Percentiles rank a stretch among this genome's conserved stretches.
phyloP scores from a whole-genome alignment of 768 basidiomycete species.

The Phlebiopsis gigantea region DNA sequence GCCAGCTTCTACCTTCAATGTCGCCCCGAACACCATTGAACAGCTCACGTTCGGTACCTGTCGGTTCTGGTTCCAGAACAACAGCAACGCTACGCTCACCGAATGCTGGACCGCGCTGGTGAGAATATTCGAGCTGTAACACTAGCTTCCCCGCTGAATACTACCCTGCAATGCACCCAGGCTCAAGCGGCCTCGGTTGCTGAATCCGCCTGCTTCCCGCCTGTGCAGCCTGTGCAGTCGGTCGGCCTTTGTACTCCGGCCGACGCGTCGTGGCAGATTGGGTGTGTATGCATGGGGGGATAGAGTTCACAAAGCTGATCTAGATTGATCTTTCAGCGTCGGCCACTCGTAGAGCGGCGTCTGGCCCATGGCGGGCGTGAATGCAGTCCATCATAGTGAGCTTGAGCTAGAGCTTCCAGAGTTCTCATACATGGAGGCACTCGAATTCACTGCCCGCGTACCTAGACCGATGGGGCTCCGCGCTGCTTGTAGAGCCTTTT shows the following conservation, averaged over 20 bases:
- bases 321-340: background rate
- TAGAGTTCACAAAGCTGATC: background rate
- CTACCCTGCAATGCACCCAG: background rate
- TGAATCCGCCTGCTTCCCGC: constrained; percentile 3
- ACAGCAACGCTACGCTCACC: constrained; percentile 12
- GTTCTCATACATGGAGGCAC: too few species aligned
- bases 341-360: background rate
- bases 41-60: constrained; percentile 21
- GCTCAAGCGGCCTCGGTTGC: background rate
- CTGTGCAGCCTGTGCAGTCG: constrained; percentile 5
- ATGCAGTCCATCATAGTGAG: background rate
- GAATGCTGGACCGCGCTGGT: constrained; percentile 20
- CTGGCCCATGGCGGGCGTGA: background rate
- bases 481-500: too few species aligned
- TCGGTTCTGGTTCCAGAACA: constrained; percentile 22
- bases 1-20: constrained; percentile 11
- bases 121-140: background rate
- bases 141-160: background rate
- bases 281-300: background rate
- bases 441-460: too few species aligned
- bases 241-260: background rate
- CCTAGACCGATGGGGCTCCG: too few species aligned
- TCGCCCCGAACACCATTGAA: constrained; percentile 13
- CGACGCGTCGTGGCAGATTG: constrained; percentile 2
- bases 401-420: background rate